phyloP scores from a whole-genome alignment of 2,329 filamentous ascomycete genomes.

The Trichoderma hamatum region DNA sequence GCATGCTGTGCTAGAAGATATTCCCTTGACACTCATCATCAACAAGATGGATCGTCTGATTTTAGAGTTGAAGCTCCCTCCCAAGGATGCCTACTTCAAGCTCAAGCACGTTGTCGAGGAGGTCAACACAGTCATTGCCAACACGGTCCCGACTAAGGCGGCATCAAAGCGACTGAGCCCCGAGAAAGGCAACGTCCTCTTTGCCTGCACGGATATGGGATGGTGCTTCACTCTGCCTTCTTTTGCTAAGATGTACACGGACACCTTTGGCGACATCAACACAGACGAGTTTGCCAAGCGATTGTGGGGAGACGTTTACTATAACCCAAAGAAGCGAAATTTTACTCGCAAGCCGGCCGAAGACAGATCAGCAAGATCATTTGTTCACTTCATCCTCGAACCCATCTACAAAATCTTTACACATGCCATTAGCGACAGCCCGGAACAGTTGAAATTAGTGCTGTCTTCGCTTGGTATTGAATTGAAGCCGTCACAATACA shows the following conservation, averaged over 20 bases:
- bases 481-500: constrained; percentile 91
- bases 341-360: constrained; percentile 89
- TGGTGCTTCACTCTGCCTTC: constrained; percentile 97
- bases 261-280: constrained; percentile 82
- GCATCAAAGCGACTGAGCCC: constrained; percentile 83
- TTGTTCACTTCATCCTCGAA: constrained; percentile 92
- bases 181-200: constrained; percentile 97
- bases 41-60: constrained; percentile 98
- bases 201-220: constrained; percentile 88
- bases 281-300: constrained; percentile 79
- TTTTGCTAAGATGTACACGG: constrained; percentile 95
- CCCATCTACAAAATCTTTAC: constrained; percentile 98
- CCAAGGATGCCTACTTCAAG: constrained; percentile 97
- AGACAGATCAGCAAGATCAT: constrained; percentile 78
- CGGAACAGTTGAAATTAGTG: constrained; percentile 79
- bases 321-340: constrained; percentile 84
- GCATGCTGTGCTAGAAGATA: constrained; percentile 85
- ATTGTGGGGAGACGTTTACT: constrained; percentile 96
- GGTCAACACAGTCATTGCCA: constrained; percentile 94
- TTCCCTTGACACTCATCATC: constrained; percentile 86
- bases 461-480: constrained; percentile 78
- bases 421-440: constrained; percentile 88
- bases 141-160: constrained; percentile 78
- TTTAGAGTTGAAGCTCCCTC: constrained; percentile 89
- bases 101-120: constrained; percentile 98